A percentile compares a stretch with the other conserved stretches of the same genome.
Evolutionary conservation across 2,329 filamentous ascomycete species (phyloP).

Genomic region (Cryphonectria japonica): DNA sequence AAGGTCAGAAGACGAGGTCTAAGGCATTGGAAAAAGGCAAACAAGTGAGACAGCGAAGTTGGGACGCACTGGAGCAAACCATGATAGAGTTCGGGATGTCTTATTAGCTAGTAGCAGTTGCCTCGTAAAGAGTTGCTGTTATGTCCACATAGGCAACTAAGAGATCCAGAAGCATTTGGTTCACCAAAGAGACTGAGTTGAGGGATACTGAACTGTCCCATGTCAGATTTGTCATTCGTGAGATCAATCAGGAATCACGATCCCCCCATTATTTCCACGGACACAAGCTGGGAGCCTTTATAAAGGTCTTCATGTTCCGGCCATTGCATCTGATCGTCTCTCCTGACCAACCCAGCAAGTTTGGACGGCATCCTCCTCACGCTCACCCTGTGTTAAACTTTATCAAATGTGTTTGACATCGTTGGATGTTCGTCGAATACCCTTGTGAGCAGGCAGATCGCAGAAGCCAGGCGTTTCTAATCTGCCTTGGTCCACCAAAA

Average conservation of each 20-base stretch:
- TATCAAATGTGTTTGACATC: not conserved
- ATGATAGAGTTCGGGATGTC: not conserved
- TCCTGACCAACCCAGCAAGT: not conserved
- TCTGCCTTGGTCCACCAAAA: constrained; percentile 14
- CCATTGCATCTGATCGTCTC: not conserved
- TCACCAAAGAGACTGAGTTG: not conserved
- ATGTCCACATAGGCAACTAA: not conserved
- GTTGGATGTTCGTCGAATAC: not conserved
- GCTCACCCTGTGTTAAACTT: not conserved
- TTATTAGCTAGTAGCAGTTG: not conserved
- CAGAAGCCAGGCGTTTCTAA: not conserved
- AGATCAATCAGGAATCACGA: not conserved
- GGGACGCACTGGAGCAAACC: not conserved
- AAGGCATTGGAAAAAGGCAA: not conserved
- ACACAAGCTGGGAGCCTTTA: not conserved
- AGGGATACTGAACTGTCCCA: not conserved
- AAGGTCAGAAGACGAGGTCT: not conserved
- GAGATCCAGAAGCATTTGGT: not conserved
- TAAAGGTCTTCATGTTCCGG: not conserved
- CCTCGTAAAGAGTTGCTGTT: not conserved
- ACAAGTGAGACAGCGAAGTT: not conserved
- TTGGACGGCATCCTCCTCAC: not conserved
- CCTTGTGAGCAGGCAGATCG: not conserved
- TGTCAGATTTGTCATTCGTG: not conserved
- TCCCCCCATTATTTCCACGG: not conserved